These are phyloP conservation scores for Phytopythium helicoides DNA, from an alignment of 352 stramenopile genomes.

Conservation along the genomic window DNA sequence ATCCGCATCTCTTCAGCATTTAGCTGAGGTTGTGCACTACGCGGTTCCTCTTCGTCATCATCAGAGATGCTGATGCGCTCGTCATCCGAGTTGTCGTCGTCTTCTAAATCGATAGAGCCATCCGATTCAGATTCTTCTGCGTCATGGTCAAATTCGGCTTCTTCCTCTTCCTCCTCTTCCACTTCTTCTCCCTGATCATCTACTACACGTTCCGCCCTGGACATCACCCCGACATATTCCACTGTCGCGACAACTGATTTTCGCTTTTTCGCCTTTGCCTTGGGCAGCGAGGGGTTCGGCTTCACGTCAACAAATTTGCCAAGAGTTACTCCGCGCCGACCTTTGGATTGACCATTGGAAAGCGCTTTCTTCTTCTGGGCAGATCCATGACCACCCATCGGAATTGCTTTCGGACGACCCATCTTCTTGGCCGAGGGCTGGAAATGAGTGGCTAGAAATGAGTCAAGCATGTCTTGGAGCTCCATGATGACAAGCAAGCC, in stretches of 20 bases:
- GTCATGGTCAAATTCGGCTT: constrained; percentile 40
- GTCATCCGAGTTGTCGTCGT: constrained; percentile 67
- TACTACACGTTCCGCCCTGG: too few relatives aligned
- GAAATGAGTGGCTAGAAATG: constrained; percentile 51
- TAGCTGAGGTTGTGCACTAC: constrained; percentile 8
- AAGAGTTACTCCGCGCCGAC: too few relatives aligned
- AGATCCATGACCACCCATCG: constrained; percentile 5
- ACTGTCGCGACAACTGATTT: too few relatives aligned
- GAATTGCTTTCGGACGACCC: constrained; percentile 45
- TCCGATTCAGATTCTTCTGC: constrained; percentile 49
- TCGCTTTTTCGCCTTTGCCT: too few relatives aligned
- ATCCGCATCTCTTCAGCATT: constrained; percentile 39
- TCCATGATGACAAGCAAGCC: constrained; percentile 75
- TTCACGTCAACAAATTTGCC: too few relatives aligned
- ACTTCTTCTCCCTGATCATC: constrained; percentile 16
- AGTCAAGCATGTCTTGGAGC: constrained; percentile 58
- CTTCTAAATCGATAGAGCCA: constrained; percentile 36
- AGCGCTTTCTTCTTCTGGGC: constrained; percentile 14
- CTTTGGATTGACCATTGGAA: too few relatives aligned
- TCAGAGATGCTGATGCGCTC: constrained; percentile 42
- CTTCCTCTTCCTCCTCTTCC: constrained; percentile 43
- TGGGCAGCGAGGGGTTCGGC: too few relatives aligned
- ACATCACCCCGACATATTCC: too few relatives aligned
- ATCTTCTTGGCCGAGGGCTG: constrained; percentile 47
- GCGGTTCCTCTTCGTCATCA: constrained; percentile 32